Conservation (phyloP, 805 yeast species). For the Candida verbasci region DNA sequence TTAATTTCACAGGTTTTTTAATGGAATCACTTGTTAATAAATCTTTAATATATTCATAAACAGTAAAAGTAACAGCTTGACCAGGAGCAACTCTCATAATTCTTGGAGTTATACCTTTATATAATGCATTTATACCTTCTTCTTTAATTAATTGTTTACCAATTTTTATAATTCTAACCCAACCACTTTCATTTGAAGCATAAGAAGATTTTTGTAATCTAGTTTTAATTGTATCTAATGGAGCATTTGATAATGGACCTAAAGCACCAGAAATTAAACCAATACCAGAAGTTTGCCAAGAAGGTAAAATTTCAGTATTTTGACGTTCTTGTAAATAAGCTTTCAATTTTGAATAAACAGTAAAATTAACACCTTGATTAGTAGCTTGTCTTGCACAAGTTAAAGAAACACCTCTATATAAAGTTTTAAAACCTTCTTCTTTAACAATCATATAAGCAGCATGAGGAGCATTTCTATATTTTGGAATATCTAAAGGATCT, state of each 20-base stretch:
- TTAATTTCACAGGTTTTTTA: conserved; percentile 2
- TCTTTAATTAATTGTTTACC: conserved; percentile 77
- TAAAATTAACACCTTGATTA: conserved; percentile 97
- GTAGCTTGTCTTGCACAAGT: conserved; percentile 98
- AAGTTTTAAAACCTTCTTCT: conserved; percentile 86
- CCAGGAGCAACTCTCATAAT: conserved; percentile 99
- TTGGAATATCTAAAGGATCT: conserved; percentile 76
- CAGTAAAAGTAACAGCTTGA: conserved; percentile 97
- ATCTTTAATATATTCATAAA: conserved; percentile 82
- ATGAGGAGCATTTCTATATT: conserved; percentile 90
- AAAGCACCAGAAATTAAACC: conserved; percentile 94
- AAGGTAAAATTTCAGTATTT: conserved; percentile 59
- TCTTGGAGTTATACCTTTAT: conserved; percentile 89
- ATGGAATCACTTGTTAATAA: conserved; percentile 40
- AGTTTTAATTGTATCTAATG: conserved; percentile 94
- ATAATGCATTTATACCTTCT: conserved; percentile 61
- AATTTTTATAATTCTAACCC: conserved; percentile 76
- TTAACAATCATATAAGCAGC: conserved; percentile 76
- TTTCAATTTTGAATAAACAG: conserved; percentile 85
- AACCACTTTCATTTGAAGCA: conserved; percentile 60
- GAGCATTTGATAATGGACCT: conserved; percentile 97
- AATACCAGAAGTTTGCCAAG: conserved; percentile 90
- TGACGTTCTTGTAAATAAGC: conserved; percentile 64
- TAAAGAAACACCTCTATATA: conserved; percentile 91
- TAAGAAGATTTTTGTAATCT: conserved; percentile 90